Evolutionary conservation across 2,329 filamentous ascomycete genomes (phyloP).

Genomic region (Botryotinia convoluta): DNA sequence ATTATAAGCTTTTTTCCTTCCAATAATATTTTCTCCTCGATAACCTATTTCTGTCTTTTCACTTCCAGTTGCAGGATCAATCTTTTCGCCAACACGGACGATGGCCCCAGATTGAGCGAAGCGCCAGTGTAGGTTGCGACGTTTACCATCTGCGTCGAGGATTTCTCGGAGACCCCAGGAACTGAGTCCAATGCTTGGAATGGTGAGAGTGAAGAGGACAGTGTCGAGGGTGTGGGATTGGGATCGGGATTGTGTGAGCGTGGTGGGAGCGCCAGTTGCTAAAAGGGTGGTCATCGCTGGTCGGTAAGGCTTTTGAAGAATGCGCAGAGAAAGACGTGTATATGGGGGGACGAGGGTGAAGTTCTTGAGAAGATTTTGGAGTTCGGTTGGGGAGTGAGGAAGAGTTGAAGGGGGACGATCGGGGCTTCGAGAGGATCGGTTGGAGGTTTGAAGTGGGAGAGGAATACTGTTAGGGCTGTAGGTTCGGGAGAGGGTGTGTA

Average conservation of each 20-base stretch:
- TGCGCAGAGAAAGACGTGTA: constrained; percentile 37
- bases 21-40: constrained; percentile 6
- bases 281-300: constrained; percentile 39
- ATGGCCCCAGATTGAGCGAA: constrained; percentile 29
- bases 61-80: background rate
- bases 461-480: constrained; percentile 39
- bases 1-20: constrained; percentile 10
- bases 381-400: constrained; percentile 46
- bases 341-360: constrained; percentile 51
- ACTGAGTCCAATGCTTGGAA: background rate
- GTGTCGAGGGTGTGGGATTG: constrained; percentile 8
- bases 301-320: constrained; percentile 39
- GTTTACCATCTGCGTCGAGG: constrained; percentile 33
- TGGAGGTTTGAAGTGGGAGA: constrained; percentile 39
- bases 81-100: constrained; percentile 14
- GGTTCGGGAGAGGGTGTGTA: constrained; percentile 48
- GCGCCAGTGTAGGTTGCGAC: constrained; percentile 38
- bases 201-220: background rate
- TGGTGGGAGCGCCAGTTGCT: constrained; percentile 37
- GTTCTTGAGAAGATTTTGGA: constrained; percentile 44
- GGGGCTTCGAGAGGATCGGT: constrained; percentile 32
- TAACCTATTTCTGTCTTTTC: background rate
- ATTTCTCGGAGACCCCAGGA: constrained; percentile 20
- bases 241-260: constrained; percentile 20
- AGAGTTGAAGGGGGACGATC: constrained; percentile 34